Percentiles rank a stretch among this genome's conserved stretches.
Evolutionary conservation across 768 basidiomycete genomes (phyloP).

Genomic region (Kwoniella bestiolae): DNA sequence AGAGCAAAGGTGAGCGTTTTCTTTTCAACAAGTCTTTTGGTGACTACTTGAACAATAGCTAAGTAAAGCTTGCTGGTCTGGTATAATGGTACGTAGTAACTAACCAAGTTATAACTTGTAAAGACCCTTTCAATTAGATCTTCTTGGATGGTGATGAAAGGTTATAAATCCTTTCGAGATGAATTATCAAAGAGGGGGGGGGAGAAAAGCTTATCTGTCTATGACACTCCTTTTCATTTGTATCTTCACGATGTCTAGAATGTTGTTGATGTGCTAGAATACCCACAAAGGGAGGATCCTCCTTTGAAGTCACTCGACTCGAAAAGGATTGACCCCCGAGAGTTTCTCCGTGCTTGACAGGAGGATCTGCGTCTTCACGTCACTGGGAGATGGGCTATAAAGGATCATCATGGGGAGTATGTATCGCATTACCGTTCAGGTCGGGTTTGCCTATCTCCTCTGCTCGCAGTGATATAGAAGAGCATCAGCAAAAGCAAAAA

Average conservation of each 20-base stretch:
- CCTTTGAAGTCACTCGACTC: not conserved
- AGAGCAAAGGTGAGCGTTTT: not conserved
- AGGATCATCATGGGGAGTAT: not conserved
- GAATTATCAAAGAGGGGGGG: not conserved
- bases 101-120: not conserved
- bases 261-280: not conserved
- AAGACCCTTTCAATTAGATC: conserved; percentile 8
- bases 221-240: not conserved
- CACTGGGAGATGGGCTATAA: conserved; percentile 2
- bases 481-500: no score
- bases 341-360: not conserved
- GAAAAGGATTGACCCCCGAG: not conserved
- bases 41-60: not conserved
- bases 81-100: not conserved
- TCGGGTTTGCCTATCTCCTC: conserved; percentile 3
- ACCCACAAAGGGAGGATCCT: conserved; percentile 3
- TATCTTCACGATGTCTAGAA: not conserved
- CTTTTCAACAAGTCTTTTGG: not conserved
- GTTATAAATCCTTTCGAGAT: conserved; percentile 11
- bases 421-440: not conserved
- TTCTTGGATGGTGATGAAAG: conserved; percentile 8
- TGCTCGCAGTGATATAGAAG: no score
- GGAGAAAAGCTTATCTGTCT: not conserved
- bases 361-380: not conserved
- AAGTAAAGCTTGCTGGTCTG: not conserved